phyloP scores from a whole-genome alignment of 2,329 filamentous ascomycete species.

The Penicillium sp. region DNA sequence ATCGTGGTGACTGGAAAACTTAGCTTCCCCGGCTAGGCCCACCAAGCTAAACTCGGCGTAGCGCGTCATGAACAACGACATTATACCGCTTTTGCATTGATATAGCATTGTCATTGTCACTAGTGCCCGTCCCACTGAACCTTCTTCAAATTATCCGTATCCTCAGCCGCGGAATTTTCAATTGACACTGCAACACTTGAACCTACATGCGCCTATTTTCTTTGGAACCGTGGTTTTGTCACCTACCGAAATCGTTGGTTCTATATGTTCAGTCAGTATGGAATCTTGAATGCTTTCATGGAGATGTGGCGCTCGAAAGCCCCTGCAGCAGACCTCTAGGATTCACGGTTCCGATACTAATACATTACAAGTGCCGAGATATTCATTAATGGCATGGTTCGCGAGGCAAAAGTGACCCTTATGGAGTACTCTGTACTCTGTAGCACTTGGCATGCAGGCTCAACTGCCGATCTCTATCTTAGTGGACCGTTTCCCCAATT shows the following conservation, averaged over 20 bases:
- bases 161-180: no score
- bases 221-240: background rate
- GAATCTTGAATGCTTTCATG: background rate
- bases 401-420: background rate
- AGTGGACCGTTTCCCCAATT: background rate
- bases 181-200: no score
- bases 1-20: background rate
- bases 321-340: background rate
- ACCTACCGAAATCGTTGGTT: background rate
- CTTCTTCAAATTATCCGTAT: background rate
- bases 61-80: background rate
- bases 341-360: background rate
- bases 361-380: background rate
- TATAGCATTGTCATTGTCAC: slow-evolving; percentile 1
- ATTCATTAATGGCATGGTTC: background rate
- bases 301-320: background rate
- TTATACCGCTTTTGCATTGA: background rate
- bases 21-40: background rate
- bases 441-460: background rate
- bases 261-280: background rate
- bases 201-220: background rate
- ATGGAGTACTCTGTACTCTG: no score
- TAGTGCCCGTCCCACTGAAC: background rate
- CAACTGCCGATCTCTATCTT: background rate
- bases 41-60: slow-evolving; percentile 5